These are phyloP conservation scores for Dichomitus squalens DNA, from an alignment of 1,284 basidiomycete genomes.

Conservation along the genomic window DNA sequence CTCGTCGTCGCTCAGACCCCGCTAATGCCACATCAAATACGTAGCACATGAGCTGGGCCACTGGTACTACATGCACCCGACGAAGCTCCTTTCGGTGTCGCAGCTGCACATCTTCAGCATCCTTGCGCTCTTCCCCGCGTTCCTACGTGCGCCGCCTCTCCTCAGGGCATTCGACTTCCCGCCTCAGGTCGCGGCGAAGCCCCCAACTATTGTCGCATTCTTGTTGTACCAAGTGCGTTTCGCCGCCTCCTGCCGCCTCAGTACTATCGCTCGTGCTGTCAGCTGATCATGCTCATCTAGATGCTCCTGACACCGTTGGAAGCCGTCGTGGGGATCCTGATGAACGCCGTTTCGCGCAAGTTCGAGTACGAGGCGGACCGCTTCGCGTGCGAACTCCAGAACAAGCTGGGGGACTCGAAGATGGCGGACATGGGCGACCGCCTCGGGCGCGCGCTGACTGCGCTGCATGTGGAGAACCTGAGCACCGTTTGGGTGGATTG, in stretches of 20 bases:
- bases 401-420: conserved; percentile 45
- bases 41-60: conserved; percentile 95
- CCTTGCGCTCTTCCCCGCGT: conserved; percentile 90
- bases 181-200: conserved; percentile 58
- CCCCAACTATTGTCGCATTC: conserved; percentile 90
- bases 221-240: conserved; percentile 78
- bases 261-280: too few species aligned
- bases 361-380: conserved; percentile 92
- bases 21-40: too few species aligned
- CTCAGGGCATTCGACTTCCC: conserved; percentile 89
- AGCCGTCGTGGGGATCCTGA: conserved; percentile 72
- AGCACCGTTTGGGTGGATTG: conserved; percentile 91
- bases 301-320: conserved; percentile 87
- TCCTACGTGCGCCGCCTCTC: conserved; percentile 85
- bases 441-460: conserved; percentile 77
- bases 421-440: conserved; percentile 81
- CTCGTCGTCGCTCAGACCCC: too few species aligned
- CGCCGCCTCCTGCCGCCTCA: too few species aligned
- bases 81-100: conserved; percentile 84
- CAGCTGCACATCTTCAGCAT: conserved; percentile 89
- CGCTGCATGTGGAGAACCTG: conserved; percentile 88
- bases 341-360: conserved; percentile 81
- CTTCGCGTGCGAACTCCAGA: conserved; percentile 74
- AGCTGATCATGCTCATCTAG: conserved; percentile 34
- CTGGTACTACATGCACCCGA: conserved; percentile 90